These are phyloP conservation scores for Debaryomyces coudertii DNA, from an alignment of 1,139 yeast species.

Conservation along the genomic window DNA sequence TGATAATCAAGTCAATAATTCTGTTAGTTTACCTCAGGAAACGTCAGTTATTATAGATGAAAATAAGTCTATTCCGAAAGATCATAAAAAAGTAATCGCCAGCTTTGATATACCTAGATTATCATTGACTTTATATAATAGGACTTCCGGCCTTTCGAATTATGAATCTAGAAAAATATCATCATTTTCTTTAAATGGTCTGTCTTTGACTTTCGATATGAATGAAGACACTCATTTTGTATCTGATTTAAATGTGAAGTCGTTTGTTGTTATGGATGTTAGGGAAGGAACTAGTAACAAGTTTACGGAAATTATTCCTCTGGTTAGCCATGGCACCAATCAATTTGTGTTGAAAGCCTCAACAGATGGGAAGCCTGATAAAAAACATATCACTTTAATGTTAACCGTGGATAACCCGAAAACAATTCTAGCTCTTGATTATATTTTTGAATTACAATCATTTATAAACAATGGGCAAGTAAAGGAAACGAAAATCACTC, in stretches of 20 bases:
- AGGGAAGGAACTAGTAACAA: constrained; percentile 64
- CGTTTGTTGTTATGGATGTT: constrained; percentile 79
- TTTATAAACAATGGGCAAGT: constrained; percentile 55
- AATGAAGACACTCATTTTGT: constrained; percentile 58
- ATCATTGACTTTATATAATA: constrained; percentile 64
- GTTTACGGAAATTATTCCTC: constrained; percentile 82
- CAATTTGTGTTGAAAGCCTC: constrained; percentile 68
- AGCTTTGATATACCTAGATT: constrained; percentile 63
- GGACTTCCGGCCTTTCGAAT: constrained; percentile 46
- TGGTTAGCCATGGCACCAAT: constrained; percentile 59
- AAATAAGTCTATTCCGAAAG: constrained; percentile 22
- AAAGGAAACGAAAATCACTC: constrained; percentile 22
- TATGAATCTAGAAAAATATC: constrained; percentile 57
- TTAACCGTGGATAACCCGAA: constrained; percentile 80
- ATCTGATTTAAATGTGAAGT: constrained; percentile 65
- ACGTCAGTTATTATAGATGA: background rate
- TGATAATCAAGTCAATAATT: background rate
- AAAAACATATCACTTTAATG: constrained; percentile 51
- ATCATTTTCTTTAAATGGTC: constrained; percentile 62
- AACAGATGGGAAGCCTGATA: constrained; percentile 44
- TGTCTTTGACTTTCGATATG: constrained; percentile 54
- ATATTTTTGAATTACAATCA: constrained; percentile 72
- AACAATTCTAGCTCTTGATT: constrained; percentile 82
- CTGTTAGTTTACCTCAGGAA: background rate
- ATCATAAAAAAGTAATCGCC: constrained; percentile 49